Conservation (phyloP, 352 stramenopile genomes). For the Aphanomyces astaci region DNA sequence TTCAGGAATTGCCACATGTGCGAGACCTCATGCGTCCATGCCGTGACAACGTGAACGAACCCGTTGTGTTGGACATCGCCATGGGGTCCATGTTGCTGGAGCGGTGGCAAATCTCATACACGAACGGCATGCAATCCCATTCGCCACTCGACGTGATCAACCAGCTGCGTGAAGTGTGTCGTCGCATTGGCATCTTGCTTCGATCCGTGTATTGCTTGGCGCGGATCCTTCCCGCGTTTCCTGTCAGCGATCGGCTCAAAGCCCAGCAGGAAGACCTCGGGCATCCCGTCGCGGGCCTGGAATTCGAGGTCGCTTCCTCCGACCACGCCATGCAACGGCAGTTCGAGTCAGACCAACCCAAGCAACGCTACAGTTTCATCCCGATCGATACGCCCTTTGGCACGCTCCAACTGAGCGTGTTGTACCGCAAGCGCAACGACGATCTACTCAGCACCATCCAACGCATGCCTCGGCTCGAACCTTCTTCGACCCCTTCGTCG, state of each 20-base stretch:
- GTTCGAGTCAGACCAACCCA: constrained; percentile 39
- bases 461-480: not conserved
- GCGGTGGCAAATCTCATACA: constrained; percentile 62
- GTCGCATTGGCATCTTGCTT: constrained; percentile 65
- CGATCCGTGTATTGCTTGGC: constrained; percentile 71
- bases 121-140: constrained; percentile 27
- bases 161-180: constrained; percentile 72
- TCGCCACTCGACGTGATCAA: constrained; percentile 60
- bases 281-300: not conserved
- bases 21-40: constrained; percentile 56
- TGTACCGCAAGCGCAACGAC: constrained; percentile 40
- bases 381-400: constrained; percentile 75
- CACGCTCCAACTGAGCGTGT: constrained; percentile 46
- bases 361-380: constrained; percentile 61
- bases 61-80: constrained; percentile 61
- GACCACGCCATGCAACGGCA: not conserved
- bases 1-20: constrained; percentile 63
- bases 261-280: constrained; percentile 20
- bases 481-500: too few species aligned
- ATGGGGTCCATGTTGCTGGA: constrained; percentile 59
- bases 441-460: constrained; percentile 11
- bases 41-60: constrained; percentile 63
- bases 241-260: constrained; percentile 8
- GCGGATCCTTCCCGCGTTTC: constrained; percentile 42
- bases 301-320: not conserved